Evolutionary conservation across 306 rosid genomes (phyloP).

Genomic region (Hippophae rhamnoides): DNA sequence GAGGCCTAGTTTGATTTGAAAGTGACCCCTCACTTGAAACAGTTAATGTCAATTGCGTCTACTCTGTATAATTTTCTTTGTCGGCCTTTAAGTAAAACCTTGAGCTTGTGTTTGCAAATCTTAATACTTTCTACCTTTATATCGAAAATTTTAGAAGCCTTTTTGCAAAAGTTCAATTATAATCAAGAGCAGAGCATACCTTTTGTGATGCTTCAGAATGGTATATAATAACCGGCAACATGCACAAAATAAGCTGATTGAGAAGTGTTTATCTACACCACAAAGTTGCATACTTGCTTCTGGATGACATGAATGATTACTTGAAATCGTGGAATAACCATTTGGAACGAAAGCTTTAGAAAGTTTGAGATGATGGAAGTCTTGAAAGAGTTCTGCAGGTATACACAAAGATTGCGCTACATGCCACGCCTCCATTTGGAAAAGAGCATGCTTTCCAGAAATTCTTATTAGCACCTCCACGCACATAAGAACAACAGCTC

Average conservation of each 20-base stretch:
- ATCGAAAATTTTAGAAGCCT: no score
- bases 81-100: no score
- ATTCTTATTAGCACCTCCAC: slow-evolving; percentile 68
- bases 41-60: no score
- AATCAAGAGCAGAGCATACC: slow-evolving; percentile 30
- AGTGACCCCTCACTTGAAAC: no score
- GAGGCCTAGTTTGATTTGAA: no score
- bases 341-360: slow-evolving; percentile 33
- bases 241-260: slow-evolving; percentile 54
- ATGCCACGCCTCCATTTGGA: slow-evolving; percentile 58
- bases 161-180: background rate
- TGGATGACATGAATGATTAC: slow-evolving; percentile 29
- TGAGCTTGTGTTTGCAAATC: no score
- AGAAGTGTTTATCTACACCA: slow-evolving; percentile 45
- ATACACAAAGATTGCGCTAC: slow-evolving; percentile 63
- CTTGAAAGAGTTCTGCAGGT: slow-evolving; percentile 70
- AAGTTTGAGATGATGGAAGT: slow-evolving; percentile 43
- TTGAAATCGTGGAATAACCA: slow-evolving; percentile 20
- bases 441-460: slow-evolving; percentile 60
- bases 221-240: slow-evolving; percentile 71
- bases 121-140: no score
- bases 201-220: slow-evolving; percentile 59
- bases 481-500: slow-evolving; percentile 83
- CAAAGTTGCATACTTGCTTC: slow-evolving; percentile 25
- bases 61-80: no score